phyloP scores from a whole-genome alignment of 2,329 filamentous ascomycete genomes.

The Gyromitra esculenta region DNA sequence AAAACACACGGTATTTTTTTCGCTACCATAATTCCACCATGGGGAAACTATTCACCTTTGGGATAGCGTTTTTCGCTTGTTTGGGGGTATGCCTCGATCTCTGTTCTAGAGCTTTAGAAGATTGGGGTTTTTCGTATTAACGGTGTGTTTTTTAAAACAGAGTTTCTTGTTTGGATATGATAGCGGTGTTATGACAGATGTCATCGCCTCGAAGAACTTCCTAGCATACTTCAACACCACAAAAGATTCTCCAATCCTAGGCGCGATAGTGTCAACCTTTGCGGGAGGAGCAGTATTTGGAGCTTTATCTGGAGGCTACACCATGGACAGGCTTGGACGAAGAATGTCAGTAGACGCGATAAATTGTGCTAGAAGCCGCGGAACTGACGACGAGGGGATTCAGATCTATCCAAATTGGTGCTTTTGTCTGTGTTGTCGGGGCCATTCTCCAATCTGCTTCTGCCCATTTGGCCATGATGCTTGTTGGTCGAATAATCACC shows the following conservation, averaged over 20 bases:
- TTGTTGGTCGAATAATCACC: conserved; percentile 69
- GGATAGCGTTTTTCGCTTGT: conserved; percentile 62
- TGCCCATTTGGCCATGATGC: conserved; percentile 68
- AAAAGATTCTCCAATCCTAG: conserved; percentile 66
- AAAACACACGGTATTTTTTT: not conserved
- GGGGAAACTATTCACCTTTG: conserved; percentile 62
- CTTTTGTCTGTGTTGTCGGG: conserved; percentile 63
- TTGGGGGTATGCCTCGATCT: conserved; percentile 59
- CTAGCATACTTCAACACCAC: conserved; percentile 68
- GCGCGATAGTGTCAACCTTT: conserved; percentile 73
- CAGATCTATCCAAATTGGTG: conserved; percentile 54
- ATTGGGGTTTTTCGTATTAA: not conserved
- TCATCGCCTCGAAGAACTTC: conserved; percentile 69
- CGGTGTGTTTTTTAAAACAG: conserved; percentile 46
- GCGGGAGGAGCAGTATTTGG: conserved; percentile 69
- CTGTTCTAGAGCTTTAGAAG: conserved; percentile 27
- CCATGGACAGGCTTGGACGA: conserved; percentile 71
- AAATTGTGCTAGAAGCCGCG: not conserved
- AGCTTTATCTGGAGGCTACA: conserved; percentile 66
- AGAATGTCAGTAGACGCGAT: conserved; percentile 59
- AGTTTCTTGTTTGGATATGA: conserved; percentile 65
- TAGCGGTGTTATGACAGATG: conserved; percentile 64
- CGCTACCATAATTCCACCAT: conserved; percentile 57
- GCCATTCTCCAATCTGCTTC: conserved; percentile 70
- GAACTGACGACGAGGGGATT: not conserved